Base-by-base conservation (phyloP, 2,329 filamentous ascomycete species). In the Bipolaris bicolor region DNA sequence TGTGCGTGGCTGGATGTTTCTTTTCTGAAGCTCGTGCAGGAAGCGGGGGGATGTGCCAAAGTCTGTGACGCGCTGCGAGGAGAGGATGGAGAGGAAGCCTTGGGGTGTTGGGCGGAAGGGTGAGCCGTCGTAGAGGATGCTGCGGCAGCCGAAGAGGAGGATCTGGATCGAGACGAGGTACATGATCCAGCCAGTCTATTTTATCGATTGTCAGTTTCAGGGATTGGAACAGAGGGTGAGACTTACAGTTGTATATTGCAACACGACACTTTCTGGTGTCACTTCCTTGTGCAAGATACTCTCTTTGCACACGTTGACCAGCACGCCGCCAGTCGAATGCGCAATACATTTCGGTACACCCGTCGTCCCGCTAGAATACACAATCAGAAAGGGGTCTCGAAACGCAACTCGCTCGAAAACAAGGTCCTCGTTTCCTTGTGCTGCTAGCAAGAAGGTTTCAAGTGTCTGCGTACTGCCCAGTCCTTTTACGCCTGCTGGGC, bases 331-430 rank as follows among this genome's bases (percentile, higher is more conserved):
- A 1, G 86, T 83, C 1, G 86, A 88, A 73, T 96, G 92, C 2
- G 94, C 90, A 61, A 96, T 95, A 57, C 90, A 92, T 70, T 96
- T 96, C 11, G 92, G 92, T 18, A 85, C 86, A 3, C 92, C 91
- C 0, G 92, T 96, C 0, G 91, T 96, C 2, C 91, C 91, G 1
- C 88, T 90, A 0, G 89, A 85, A 69, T 92, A 96, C 57, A 89
- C 90, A 34, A 96, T 84, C 33, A 94, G 77, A 75, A 91, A 89
- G 0, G 92, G 91, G 61, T 94, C 90, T 26, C 87, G 81, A 72
- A 93, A 95, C 0, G 76, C 82, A 5, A 91, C 78, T 37, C 86
- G 82, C 37, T 83, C 82, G 57, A 92, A 88, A 2, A 79, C 77
- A 0, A 84, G 64, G 16, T 75, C 68, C 5, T 77, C 72, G 13